Evolutionary conservation across 2,329 filamentous ascomycete genomes (phyloP).

Genomic region (Fusarium sp.): DNA sequence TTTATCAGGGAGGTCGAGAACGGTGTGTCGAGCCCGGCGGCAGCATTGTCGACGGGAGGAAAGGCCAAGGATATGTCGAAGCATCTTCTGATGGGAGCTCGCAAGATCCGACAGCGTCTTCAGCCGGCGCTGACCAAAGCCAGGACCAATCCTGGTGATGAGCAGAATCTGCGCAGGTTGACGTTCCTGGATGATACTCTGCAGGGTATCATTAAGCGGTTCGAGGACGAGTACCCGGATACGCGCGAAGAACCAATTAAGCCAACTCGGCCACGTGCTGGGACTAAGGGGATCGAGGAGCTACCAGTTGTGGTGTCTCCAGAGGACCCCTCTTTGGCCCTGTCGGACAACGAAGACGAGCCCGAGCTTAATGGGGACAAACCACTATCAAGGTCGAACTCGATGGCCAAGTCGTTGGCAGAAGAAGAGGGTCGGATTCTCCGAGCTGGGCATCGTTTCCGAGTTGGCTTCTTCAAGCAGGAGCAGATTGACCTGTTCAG

Average conservation of each 20-base stretch:
- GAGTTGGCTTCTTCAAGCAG: conserved; percentile 66
- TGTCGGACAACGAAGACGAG: conserved; percentile 68
- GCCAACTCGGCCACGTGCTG: conserved; percentile 28
- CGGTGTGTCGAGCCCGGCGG: conserved; percentile 62
- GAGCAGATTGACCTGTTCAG: conserved; percentile 67
- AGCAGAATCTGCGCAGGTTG: conserved; percentile 85
- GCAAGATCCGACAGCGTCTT: conserved; percentile 88
- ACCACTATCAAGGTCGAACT: conserved; percentile 67
- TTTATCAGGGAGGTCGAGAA: conserved; percentile 68
- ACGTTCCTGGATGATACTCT: conserved; percentile 91
- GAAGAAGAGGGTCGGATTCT: conserved; percentile 72
- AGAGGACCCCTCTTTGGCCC: conserved; percentile 55
- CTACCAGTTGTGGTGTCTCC: conserved; percentile 44
- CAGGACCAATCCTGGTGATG: conserved; percentile 77
- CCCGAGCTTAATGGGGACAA: conserved; percentile 59
- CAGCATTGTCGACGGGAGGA: conserved; percentile 60
- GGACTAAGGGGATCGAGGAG: conserved; percentile 38
- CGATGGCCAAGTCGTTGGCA: conserved; percentile 67
- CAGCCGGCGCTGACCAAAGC: conserved; percentile 87
- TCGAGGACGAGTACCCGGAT: conserved; percentile 96
- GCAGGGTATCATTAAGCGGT: conserved; percentile 92
- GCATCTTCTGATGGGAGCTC: conserved; percentile 86
- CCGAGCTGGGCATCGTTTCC: conserved; percentile 71
- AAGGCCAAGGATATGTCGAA: conserved; percentile 95
- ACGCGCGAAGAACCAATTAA: conserved; percentile 69